Evolutionary conservation across 2,329 filamentous ascomycete species (phyloP).

Genomic region (Aspergillus fumigatus): DNA sequence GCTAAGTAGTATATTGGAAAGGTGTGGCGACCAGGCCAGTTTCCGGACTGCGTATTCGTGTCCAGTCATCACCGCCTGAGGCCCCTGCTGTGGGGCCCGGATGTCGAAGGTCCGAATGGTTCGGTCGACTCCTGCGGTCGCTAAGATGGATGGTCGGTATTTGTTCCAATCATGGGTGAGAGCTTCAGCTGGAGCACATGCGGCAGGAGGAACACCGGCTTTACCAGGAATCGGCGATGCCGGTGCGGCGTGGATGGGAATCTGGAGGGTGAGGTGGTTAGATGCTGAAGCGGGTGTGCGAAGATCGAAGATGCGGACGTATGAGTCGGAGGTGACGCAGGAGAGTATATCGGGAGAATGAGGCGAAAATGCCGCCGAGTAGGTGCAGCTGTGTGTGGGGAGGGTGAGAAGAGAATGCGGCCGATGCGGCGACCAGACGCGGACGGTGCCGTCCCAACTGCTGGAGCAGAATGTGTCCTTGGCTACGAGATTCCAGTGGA

Average conservation of each 20-base stretch:
- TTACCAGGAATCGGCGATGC: slow-evolving; percentile 42
- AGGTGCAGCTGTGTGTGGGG: slow-evolving; percentile 89
- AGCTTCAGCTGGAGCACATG: slow-evolving; percentile 67
- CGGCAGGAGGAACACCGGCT: slow-evolving; percentile 33
- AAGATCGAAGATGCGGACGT: slow-evolving; percentile 86
- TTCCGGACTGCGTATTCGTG: slow-evolving; percentile 88
- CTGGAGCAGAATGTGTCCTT: slow-evolving; percentile 89
- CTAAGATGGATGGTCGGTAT: slow-evolving; percentile 78
- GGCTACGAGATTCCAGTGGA: slow-evolving; percentile 84
- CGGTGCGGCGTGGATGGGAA: slow-evolving; percentile 73
- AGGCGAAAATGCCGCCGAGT: slow-evolving; percentile 85
- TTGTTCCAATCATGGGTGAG: slow-evolving; percentile 99
- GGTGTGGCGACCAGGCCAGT: slow-evolving; percentile 87
- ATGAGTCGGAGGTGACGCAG: slow-evolving; percentile 82
- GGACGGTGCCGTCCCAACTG: slow-evolving; percentile 94
- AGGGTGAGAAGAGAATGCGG: slow-evolving; percentile 74
- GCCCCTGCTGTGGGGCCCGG: slow-evolving; percentile 67
- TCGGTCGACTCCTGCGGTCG: slow-evolving; percentile 84
- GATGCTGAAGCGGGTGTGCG: slow-evolving; percentile 78
- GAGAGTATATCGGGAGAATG: slow-evolving; percentile 82
- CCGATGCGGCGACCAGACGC: slow-evolving; percentile 86
- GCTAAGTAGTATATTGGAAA: slow-evolving; percentile 79
- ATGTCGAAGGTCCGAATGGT: slow-evolving; percentile 88
- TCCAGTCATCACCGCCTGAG: slow-evolving; percentile 69
- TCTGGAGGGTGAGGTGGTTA: slow-evolving; percentile 77